Base-by-base conservation (phyloP, 305 asterid genomes). In the Solanum hybrid region DNA sequence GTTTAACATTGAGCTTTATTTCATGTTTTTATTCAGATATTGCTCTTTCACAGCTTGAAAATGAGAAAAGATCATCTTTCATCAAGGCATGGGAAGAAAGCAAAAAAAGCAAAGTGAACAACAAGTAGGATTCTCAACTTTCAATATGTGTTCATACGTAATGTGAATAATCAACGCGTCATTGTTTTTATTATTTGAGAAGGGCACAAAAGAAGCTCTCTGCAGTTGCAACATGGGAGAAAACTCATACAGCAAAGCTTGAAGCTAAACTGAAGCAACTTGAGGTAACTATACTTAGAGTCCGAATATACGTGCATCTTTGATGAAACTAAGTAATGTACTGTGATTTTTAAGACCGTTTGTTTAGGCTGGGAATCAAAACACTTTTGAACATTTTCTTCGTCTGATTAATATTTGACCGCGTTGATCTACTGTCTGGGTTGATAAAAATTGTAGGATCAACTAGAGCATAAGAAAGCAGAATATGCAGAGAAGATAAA, bases 1-100 rank as follows among this genome's bases (percentile, higher is more conserved):
- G 82, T 26, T 56, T 36, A 76, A 26, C n/a, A 72, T 16, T 16
- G 13, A 37, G 40, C 37, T 16, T 14, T 36, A 6, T 60, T 26
- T 7, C 56, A 64, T 34, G 8, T 87, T 75, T 79, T 31, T 88
- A 85, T 91, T 40, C 93, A 96, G 99, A 97, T 93, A 88, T 94
- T 91, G 98, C 96, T 91, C 98, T 97, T 60, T 94, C 98, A 72
- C 92, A 93, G 92, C 95, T 97, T 85, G 98, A 93, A 86, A 92
- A 84, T 34, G 98, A 97, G 36, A 97, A 97, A 93, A 95, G 89
- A 87, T 14, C 86, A 80, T 94, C 99, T 11, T 94, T 93, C 86
- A 90, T 95, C 89, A 95, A 94, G 92, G 99, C 99, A 73, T 97
- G 99, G 98, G 99, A 96, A 91, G 98, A 97, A 56, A 93, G 94